Evolutionary conservation across 2,329 filamentous ascomycete species (phyloP).

Genomic region (Bipolaris oryzae): DNA sequence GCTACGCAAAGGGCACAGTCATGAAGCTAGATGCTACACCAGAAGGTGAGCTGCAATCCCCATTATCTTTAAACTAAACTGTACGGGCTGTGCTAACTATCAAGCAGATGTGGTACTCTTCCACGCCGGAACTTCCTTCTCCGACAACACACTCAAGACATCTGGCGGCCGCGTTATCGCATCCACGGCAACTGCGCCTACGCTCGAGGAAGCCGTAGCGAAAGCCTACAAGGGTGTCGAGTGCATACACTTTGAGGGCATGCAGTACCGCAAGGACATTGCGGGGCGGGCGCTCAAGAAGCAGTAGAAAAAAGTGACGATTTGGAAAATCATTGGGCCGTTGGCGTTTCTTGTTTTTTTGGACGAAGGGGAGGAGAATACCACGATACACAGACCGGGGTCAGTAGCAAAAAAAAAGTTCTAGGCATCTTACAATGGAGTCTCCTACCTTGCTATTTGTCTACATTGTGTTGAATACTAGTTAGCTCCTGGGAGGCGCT

Average conservation of each 20-base stretch:
- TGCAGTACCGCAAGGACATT: constrained; percentile 94
- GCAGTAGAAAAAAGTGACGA: constrained; percentile 6
- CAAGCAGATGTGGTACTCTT: constrained; percentile 71
- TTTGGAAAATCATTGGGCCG: background rate
- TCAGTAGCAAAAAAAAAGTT: background rate
- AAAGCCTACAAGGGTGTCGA: constrained; percentile 86
- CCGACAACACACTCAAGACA: constrained; percentile 69
- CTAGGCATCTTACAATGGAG: background rate
- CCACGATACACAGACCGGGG: background rate
- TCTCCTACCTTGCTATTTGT: constrained; percentile 9
- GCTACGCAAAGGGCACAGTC: constrained; percentile 76
- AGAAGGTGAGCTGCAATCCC: constrained; percentile 51
- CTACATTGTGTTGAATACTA: background rate
- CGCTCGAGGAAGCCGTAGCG: constrained; percentile 80
- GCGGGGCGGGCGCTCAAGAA: constrained; percentile 60
- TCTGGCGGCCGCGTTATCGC: constrained; percentile 92
- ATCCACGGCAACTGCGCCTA: constrained; percentile 77
- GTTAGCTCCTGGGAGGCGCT: background rate
- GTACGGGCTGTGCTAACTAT: too few relatives aligned
- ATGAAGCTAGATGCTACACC: constrained; percentile 64
- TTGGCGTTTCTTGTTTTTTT: background rate
- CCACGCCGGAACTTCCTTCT: constrained; percentile 82
- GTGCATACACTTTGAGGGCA: constrained; percentile 80
- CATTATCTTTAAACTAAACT: constrained; percentile 30
- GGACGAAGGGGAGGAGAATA: constrained; percentile 3